Evolutionary conservation across 2,329 filamentous ascomycete genomes (phyloP), one percentile per base, ranked within the genome.

Genomic region (Trichophyton mentagrophytes): DNA sequence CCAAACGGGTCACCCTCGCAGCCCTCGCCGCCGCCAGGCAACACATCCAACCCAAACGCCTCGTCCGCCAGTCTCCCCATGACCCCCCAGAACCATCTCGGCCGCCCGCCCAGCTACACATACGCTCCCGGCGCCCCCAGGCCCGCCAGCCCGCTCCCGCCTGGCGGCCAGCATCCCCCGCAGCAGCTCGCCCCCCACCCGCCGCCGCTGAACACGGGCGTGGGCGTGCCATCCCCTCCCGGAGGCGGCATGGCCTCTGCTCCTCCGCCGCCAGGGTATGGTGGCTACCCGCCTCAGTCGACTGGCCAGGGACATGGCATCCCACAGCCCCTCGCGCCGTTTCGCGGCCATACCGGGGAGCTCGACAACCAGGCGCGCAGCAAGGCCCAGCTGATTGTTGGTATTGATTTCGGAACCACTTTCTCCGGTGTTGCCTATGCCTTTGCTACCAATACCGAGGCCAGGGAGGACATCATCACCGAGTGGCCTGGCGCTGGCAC

Each of bases 401-500:
- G 93, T 67, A 97, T 99, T 72, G 93, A 99, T 77, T 99, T 99
- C 80, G 93, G 93, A 66, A 99, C 93, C 17, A 99, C 93, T 3
- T 99, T 97, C 74, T 97, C 93, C 2, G 93, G 93, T 72, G 92
- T 97, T 65, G 91, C 91, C 36, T 99, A 96, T 72, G 86, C 86
- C 49, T 89, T 89, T 76, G 91, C 91, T 64, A 96, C 92, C 63
- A 96, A 96, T 77, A 95, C 92, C 67, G 91, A 96, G 75, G 90
- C 91, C 63, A 95, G 96, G 74, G 93, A 97, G 76, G 92, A 97
- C 74, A 97, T 97, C 69, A 99, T 99, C 69, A 95, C 92, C 65
- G 93, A 99, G 77, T 99, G 93, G 93, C 93, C 93, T 27, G 93
- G 93, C 67, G 91, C 93, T 40, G 93, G 93, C 67, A 96, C 93